Evolutionary conservation across 208 protist species (phyloP).

Genomic region (Histomonas meleagridis): DNA sequence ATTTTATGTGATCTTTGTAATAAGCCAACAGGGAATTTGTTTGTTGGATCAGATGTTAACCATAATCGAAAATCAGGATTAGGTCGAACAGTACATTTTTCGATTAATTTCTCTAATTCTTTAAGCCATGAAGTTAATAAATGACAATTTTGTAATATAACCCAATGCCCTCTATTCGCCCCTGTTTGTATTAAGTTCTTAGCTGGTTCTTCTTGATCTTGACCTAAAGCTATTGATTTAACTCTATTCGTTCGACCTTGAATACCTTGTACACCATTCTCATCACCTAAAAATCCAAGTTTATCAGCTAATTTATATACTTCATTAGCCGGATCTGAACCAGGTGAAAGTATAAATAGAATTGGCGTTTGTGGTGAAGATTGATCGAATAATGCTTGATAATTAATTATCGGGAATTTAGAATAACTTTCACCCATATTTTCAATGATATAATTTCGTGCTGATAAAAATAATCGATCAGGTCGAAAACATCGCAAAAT

Average conservation of each 20-base stretch:
- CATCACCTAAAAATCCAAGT: slow-evolving; percentile 31
- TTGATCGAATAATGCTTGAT: slow-evolving; percentile 53
- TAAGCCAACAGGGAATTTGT: slow-evolving; percentile 78
- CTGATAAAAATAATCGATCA: slow-evolving; percentile 80
- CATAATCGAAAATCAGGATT: slow-evolving; percentile 91
- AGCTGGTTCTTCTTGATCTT: slow-evolving; percentile 86
- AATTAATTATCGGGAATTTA: slow-evolving; percentile 78
- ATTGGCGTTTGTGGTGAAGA: slow-evolving; percentile 68
- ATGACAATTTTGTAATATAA: slow-evolving; percentile 96
- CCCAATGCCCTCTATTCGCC: slow-evolving; percentile 82
- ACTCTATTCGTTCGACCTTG: slow-evolving; percentile 71
- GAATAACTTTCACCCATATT: slow-evolving; percentile 77
- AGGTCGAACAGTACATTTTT: slow-evolving; percentile 61
- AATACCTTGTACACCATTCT: slow-evolving; percentile 57
- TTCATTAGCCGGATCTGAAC: slow-evolving; percentile 86
- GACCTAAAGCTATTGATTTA: slow-evolving; percentile 83
- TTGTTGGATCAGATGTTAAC: slow-evolving; percentile 92
- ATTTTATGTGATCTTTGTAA: slow-evolving; percentile 57
- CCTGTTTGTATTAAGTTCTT: slow-evolving; percentile 80
- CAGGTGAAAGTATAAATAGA: slow-evolving; percentile 90
- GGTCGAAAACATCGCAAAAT: slow-evolving; percentile 84
- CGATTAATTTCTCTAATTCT: slow-evolving; percentile 86
- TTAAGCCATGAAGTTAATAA: slow-evolving; percentile 89
- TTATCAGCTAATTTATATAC: slow-evolving; percentile 80
- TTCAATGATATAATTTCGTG: slow-evolving; percentile 75